Evolutionary conservation across 1,284 basidiomycete species (phyloP).

Genomic region (Gymnopus androsaceus): DNA sequence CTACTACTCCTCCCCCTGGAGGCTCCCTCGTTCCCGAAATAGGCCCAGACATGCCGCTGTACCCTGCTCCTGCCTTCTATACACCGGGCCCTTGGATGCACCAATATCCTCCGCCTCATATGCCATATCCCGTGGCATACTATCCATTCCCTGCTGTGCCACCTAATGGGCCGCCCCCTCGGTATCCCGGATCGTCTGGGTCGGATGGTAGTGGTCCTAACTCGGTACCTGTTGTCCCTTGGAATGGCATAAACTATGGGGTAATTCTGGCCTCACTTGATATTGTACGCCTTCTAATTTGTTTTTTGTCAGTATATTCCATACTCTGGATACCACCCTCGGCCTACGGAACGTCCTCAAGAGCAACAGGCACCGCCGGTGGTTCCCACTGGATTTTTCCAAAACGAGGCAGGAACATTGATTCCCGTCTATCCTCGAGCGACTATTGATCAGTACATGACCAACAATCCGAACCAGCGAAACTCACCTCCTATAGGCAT

Average conservation of each 20-base stretch:
- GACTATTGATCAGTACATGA: slow-evolving; percentile 59
- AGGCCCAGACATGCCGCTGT: slow-evolving; percentile 28
- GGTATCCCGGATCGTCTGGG: slow-evolving; percentile 35
- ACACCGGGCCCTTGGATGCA: slow-evolving; percentile 54
- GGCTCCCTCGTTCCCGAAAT: slow-evolving; percentile 27
- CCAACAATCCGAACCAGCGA: slow-evolving; percentile 21
- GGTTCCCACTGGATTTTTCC: slow-evolving; percentile 68
- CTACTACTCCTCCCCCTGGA: slow-evolving; percentile 21
- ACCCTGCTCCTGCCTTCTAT: slow-evolving; percentile 18
- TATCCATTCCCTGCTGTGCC: slow-evolving; percentile 42
- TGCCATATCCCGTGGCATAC: slow-evolving; percentile 54
- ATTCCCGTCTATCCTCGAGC: slow-evolving; percentile 73
- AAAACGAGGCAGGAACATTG: slow-evolving; percentile 68
- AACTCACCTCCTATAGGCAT: slow-evolving; percentile 3
- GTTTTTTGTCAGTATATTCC: slow-evolving; percentile 33
- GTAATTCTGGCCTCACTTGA: slow-evolving; percentile 34
- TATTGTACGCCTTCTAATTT: slow-evolving; percentile 3
- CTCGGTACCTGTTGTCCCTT: slow-evolving; percentile 25
- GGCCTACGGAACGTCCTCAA: slow-evolving; percentile 29
- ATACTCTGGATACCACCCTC: slow-evolving; percentile 42
- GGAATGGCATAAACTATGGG: slow-evolving; percentile 41
- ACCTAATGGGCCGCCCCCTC: slow-evolving; percentile 28
- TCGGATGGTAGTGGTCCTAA: slow-evolving; percentile 39
- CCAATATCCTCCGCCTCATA: slow-evolving; percentile 44
- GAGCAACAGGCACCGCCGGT: slow-evolving; percentile 55